phyloP scores from a whole-genome alignment of 345 rosid genomes.

The Citrus reticulata region DNA sequence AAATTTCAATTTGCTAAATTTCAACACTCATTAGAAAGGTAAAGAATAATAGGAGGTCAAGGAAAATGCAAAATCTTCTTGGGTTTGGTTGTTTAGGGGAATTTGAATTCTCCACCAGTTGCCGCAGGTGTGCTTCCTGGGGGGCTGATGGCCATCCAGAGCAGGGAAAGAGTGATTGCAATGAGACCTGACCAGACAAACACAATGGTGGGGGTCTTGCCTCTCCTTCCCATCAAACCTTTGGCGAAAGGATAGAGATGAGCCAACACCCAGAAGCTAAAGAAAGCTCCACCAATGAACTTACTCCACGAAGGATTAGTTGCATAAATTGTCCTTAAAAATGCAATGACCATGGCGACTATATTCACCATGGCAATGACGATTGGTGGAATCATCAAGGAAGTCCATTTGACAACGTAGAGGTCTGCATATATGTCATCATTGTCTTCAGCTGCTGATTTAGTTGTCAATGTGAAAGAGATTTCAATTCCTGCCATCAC shows the following conservation, averaged over 20 bases:
- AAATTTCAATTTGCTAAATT: neutral
- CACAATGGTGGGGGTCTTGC: constrained; percentile 91
- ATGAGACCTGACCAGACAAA: constrained; percentile 94
- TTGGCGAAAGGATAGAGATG: constrained; percentile 94
- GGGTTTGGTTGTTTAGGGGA: constrained; percentile 38
- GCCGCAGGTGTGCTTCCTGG: constrained; percentile 23
- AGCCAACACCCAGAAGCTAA: constrained; percentile 93
- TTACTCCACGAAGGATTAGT: constrained; percentile 75
- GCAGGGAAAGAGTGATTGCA: constrained; percentile 73
- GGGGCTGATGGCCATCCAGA: constrained; percentile 78
- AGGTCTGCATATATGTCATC: constrained; percentile 81
- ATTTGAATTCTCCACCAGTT: constrained; percentile 46
- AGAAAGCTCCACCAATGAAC: constrained; percentile 88
- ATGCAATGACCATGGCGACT: constrained; percentile 64
- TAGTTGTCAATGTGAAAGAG: constrained; percentile 86
- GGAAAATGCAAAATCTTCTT: neutral
- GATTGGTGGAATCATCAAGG: constrained; percentile 83
- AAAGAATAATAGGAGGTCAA: neutral
- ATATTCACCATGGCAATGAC: constrained; percentile 91
- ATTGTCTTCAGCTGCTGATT: constrained; percentile 65
- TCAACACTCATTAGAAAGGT: neutral
- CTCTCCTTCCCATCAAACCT: constrained; percentile 92
- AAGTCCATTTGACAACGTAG: constrained; percentile 84
- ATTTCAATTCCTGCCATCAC: constrained; percentile 90
- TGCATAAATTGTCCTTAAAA: constrained; percentile 63